Evolutionary conservation across 192 early-diverging fungal species (phyloP).

Genomic region (Gamsiella multidivaricata): DNA sequence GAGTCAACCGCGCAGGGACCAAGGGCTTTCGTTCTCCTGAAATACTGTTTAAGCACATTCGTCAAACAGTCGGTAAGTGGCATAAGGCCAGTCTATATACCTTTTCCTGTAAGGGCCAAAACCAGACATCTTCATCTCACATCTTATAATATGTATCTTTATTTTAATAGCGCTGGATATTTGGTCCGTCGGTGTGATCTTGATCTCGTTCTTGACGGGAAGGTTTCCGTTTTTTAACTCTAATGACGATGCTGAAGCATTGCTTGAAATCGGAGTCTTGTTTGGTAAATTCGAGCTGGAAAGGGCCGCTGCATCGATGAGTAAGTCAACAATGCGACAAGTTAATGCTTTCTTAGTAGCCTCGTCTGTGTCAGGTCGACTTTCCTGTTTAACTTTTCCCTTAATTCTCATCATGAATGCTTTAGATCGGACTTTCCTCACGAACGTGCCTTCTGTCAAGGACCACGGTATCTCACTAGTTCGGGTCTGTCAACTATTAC

Average conservation of each 20-base stretch:
- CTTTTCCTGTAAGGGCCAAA: not conserved
- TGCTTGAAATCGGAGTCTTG: constrained; percentile 85
- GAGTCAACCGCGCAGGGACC: constrained; percentile 91
- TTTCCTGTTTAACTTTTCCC: too few relatives aligned
- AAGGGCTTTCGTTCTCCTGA: constrained; percentile 95
- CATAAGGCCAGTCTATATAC: too few relatives aligned
- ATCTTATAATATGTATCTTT: not conserved
- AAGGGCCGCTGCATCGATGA: constrained; percentile 67
- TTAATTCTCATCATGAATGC: too few relatives aligned
- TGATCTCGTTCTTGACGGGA: constrained; percentile 82
- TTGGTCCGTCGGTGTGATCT: constrained; percentile 92
- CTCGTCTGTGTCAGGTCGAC: not conserved
- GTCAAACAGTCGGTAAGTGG: constrained; percentile 83
- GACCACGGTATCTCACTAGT: constrained; percentile 28
- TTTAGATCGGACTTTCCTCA: constrained; percentile 68
- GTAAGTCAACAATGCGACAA: too few relatives aligned
- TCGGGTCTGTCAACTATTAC: constrained; percentile 54
- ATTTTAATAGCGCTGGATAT: constrained; percentile 78
- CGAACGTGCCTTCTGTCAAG: constrained; percentile 62
- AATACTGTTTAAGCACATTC: constrained; percentile 81
- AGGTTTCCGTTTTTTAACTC: constrained; percentile 93
- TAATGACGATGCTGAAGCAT: constrained; percentile 84
- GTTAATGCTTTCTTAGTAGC: too few relatives aligned
- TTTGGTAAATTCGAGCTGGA: constrained; percentile 85
- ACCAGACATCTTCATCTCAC: too few relatives aligned